Evolutionary conservation across 1,284 basidiomycete genomes (phyloP).

Genomic region (Fomitopsis pinicola): DNA sequence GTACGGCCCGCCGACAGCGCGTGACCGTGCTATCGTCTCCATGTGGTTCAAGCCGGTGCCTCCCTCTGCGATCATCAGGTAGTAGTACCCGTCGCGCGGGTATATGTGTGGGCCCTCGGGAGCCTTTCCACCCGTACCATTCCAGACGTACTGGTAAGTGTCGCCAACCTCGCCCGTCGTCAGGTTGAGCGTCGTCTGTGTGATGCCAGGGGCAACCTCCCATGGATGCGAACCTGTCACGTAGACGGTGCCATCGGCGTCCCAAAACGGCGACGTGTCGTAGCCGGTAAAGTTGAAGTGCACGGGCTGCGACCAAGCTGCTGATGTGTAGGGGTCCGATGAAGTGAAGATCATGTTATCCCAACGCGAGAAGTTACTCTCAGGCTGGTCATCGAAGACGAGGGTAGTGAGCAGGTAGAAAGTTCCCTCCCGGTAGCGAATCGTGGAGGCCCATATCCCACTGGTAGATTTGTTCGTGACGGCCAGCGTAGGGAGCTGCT

Average conservation of each 20-base stretch:
- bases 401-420: constrained; percentile 1
- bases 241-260: neutral
- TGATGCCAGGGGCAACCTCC: neutral
- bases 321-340: neutral
- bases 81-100: neutral
- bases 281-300: constrained; percentile 1
- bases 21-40: neutral
- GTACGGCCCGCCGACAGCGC: neutral
- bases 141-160: neutral
- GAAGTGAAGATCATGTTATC: constrained; percentile 1
- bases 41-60: constrained; percentile 1
- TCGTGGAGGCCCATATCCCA: neutral
- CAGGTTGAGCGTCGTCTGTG: neutral
- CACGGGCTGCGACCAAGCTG: neutral
- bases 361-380: neutral
- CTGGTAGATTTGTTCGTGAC: neutral
- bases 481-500: neutral
- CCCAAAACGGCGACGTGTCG: neutral
- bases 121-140: neutral
- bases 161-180: neutral
- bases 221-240: neutral
- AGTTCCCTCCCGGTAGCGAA: neutral
- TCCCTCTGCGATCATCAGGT: constrained; percentile 2
- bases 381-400: neutral
- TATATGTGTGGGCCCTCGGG: constrained; percentile 2